A percentile compares a stretch with the other conserved stretches of the same genome.
These are phyloP conservation scores for Dionaea muscipula DNA, from an alignment of 179 eudicot genomes.

Conservation along the genomic window DNA sequence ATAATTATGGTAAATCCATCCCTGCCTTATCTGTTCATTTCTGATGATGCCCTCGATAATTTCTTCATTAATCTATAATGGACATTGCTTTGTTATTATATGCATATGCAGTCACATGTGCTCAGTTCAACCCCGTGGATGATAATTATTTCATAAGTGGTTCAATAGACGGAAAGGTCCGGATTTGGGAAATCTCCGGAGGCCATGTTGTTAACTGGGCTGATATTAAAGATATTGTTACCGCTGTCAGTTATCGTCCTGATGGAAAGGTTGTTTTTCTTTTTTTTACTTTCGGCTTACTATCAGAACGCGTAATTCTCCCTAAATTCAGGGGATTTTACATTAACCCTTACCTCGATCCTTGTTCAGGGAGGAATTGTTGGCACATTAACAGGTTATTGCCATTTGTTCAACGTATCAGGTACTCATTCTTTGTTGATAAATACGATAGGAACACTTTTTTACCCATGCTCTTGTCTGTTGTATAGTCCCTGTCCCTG, in stretches of 20 bases:
- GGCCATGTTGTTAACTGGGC: conserved; percentile 74
- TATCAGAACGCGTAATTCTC: too few relatives aligned
- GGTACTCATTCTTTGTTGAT: conserved; percentile 1
- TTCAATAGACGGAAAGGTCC: conserved; percentile 83
- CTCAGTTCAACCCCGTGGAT: conserved; percentile 74
- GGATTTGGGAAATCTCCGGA: conserved; percentile 57
- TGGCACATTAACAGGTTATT: conserved; percentile 11
- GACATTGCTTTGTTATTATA: conserved; percentile 1
- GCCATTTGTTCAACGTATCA: conserved; percentile 5
- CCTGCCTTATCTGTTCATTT: conserved; percentile 2
- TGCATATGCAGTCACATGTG: conserved; percentile 63
- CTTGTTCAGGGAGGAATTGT: conserved; percentile 10
- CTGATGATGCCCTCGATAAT: neutral
- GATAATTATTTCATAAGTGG: conserved; percentile 76
- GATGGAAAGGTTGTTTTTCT: conserved; percentile 62
- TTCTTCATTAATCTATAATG: too few relatives aligned
- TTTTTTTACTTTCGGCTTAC: neutral
- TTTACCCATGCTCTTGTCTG: too few relatives aligned
- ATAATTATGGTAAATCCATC: conserved; percentile 46
- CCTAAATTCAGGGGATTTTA: too few relatives aligned
- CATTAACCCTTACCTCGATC: too few relatives aligned
- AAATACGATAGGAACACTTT: too few relatives aligned
- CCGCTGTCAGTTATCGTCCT: conserved; percentile 71
- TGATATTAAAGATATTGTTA: conserved; percentile 70
- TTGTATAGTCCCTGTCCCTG: too few relatives aligned